These are phyloP conservation scores for Talaromyces atroroseus DNA, from an alignment of 2,329 filamentous ascomycete genomes.

Conservation along the genomic window DNA sequence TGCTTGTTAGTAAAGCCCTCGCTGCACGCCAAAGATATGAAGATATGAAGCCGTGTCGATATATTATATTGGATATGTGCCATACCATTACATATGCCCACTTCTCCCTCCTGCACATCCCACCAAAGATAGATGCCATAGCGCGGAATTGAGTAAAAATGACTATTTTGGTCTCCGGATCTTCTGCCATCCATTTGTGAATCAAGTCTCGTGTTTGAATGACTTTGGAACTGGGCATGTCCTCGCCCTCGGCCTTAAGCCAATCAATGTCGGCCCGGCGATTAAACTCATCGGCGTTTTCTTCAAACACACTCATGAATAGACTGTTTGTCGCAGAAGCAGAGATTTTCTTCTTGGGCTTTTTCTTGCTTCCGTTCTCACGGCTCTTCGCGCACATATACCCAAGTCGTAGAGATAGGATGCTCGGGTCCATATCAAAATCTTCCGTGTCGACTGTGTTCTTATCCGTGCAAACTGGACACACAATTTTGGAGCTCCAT, in stretches of 20 bases:
- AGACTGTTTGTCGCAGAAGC: neutral
- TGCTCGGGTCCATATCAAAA: neutral
- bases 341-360: neutral
- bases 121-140: conserved; percentile 48
- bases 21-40: neutral
- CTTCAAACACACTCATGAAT: conserved; percentile 2
- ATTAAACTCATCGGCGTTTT: conserved; percentile 19
- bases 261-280: conserved; percentile 23
- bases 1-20: neutral
- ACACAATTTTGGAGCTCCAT: neutral
- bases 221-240: conserved; percentile 38
- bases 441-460: conserved; percentile 36
- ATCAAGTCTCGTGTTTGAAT: conserved; percentile 30
- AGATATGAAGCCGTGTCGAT: neutral
- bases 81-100: conserved; percentile 28
- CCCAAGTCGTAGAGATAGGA: conserved; percentile 23
- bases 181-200: conserved; percentile 38
- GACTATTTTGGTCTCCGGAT: conserved; percentile 50
- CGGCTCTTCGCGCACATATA: conserved; percentile 30
- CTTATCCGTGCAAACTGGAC: conserved; percentile 22
- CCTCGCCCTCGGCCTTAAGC: conserved; percentile 19
- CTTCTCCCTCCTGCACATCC: conserved; percentile 46
- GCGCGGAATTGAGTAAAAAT: conserved; percentile 56
- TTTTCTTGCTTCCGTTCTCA: conserved; percentile 11
- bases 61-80: neutral